Percentiles rank a stretch among this genome's conserved stretches.
Conservation (phyloP, 345 rosid genomes). For the Noccaea caerulescens region DNA sequence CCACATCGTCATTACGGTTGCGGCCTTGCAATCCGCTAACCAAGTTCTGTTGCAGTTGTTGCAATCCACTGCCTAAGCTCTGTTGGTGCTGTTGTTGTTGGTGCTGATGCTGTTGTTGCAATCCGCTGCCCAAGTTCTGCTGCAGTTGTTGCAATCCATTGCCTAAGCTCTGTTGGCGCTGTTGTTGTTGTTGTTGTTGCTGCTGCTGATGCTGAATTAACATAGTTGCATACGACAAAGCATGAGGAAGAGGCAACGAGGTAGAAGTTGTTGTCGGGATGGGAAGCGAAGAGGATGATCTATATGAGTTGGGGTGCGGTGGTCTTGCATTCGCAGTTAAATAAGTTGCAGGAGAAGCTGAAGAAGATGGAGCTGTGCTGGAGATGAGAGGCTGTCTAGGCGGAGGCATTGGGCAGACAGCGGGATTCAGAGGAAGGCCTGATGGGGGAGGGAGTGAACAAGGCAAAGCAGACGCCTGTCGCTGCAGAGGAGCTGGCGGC, state of each 20-base stretch:
- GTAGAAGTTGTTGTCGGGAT: constrained; percentile 2
- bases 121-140: constrained; percentile 29
- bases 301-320: constrained; percentile 29
- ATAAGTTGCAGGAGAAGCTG: constrained; percentile 29
- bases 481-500: constrained; percentile 25
- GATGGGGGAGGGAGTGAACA: constrained; percentile 28
- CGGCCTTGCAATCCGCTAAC: constrained; percentile 21
- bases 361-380: constrained; percentile 33
- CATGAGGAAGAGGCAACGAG: constrained; percentile 9
- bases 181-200: neutral
- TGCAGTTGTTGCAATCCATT: neutral
- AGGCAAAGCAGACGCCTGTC: constrained; percentile 13
- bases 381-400: constrained; percentile 39
- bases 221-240: constrained; percentile 3
- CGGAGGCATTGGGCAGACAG: constrained; percentile 35
- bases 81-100: too few relatives aligned
- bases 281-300: constrained; percentile 29
- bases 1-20: constrained; percentile 12
- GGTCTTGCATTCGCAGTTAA: constrained; percentile 14
- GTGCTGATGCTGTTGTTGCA: neutral
- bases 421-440: constrained; percentile 13
- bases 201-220: constrained; percentile 15
- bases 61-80: too few relatives aligned
- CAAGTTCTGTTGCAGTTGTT: constrained; percentile 18
- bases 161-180: too few relatives aligned